Base-by-base conservation (phyloP, 495 filamentous ascomycete genomes). In the Penicillium maclennaniae region DNA sequence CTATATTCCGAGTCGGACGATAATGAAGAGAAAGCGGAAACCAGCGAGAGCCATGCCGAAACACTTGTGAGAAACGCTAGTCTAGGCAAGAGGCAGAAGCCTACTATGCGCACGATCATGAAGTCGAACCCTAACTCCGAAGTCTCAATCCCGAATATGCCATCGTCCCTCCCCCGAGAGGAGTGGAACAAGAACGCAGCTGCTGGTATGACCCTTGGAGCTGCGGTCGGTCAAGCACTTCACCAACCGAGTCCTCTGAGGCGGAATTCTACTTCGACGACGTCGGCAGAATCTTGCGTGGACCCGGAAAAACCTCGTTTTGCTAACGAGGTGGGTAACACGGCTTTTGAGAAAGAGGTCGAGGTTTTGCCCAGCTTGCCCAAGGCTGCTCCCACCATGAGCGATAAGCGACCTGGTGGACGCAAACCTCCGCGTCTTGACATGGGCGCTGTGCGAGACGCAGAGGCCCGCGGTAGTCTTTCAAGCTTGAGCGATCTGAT, bases 401-500 rank as follows among this genome's bases (percentile, higher is more conserved):
- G 73, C 58, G 63, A 77, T 42, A 74, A 58, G 45, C 62, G 73
- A 40, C 72, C 67, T 36, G 60, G 58, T 12, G 70, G 58, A n/a
- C 80, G 82, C 48, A 76, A 87, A 62, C 91, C 89, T 41, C 87
- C 89, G 25, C 79, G 82, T 2, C 69, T 96, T 25, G 83, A 97
- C 61, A 82, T 96, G 37, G 84, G 87, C 65, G 87, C 87, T 10
- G 84, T 92, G 12, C 79, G 82, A 39, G 83, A 87, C 53, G 88
- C 90, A 19, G 88, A 93, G 59, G 79, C 86, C 10, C 82, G 91
- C 56, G 91, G 89, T 8, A 96, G 91, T 62, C 72, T 95, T 56
- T 96, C 93, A 6, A 96, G 91, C 69, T 71, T 98, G 46, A 87
- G 91, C 0, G 93, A 97, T 69, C 73, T 98, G 49, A 97, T 98